These are phyloP conservation scores for Suhomyces kunorum DNA, from an alignment of 1,139 yeast species.

Conservation along the genomic window DNA sequence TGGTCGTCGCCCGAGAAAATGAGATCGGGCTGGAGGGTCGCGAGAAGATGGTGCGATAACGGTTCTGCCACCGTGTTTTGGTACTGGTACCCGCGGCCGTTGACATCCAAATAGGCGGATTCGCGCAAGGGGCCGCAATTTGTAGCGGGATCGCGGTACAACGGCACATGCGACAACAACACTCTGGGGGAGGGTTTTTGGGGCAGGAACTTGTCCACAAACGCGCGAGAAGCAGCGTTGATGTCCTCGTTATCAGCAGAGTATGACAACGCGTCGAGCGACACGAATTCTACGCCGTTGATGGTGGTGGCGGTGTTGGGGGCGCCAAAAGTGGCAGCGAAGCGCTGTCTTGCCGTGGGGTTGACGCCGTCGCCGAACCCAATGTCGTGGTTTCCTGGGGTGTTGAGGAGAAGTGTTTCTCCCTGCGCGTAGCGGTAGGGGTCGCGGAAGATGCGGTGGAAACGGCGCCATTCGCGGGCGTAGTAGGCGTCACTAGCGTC, in stretches of 20 bases:
- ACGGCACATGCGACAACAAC: slow-evolving; percentile 52
- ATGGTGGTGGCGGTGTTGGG: slow-evolving; percentile 34
- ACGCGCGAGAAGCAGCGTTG: slow-evolving; percentile 29
- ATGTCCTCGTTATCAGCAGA: slow-evolving; percentile 36
- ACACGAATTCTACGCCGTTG: slow-evolving; percentile 47
- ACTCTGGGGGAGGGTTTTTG: slow-evolving; percentile 31
- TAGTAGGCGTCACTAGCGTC: slow-evolving; percentile 44
- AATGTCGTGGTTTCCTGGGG: slow-evolving; percentile 61
- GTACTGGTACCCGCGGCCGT: slow-evolving; percentile 50
- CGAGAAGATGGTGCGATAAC: slow-evolving; percentile 31
- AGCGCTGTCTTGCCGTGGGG: slow-evolving; percentile 38
- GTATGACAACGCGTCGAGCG: slow-evolving; percentile 48
- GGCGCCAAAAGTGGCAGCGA: slow-evolving; percentile 40
- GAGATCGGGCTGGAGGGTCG: slow-evolving; percentile 39
- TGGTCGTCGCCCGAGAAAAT: slow-evolving; percentile 56
- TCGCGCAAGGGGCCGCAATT: slow-evolving; percentile 53
- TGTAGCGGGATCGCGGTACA: slow-evolving; percentile 39
- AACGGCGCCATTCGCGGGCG: slow-evolving; percentile 37
- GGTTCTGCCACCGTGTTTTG: slow-evolving; percentile 46
- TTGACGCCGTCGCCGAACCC: slow-evolving; percentile 55
- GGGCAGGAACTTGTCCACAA: slow-evolving; percentile 26
- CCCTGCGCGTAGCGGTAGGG: slow-evolving; percentile 24
- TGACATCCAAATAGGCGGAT: slow-evolving; percentile 23
- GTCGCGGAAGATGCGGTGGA: slow-evolving; percentile 38
- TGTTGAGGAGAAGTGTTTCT: slow-evolving; percentile 32